phyloP scores from a whole-genome alignment of 1,284 basidiomycete genomes.

The Lentinus polychrous region DNA sequence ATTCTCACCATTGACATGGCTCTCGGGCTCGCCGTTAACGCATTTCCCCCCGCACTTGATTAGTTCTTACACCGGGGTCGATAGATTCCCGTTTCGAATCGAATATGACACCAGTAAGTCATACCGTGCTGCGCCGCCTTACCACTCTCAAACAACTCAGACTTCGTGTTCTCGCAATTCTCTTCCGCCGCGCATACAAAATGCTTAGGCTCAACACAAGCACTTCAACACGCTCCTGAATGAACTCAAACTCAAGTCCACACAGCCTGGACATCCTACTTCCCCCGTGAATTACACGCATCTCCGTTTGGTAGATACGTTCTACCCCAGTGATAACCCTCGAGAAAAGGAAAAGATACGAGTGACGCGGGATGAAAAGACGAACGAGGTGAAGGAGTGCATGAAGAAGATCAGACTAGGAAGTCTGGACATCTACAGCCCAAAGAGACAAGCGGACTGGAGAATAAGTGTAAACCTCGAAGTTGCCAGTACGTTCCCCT shows the following conservation, averaged over 20 bases:
- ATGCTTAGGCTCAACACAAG: conserved; percentile 57
- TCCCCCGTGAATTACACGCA: conserved; percentile 68
- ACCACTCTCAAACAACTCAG: conserved; percentile 12
- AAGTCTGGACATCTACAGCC: conserved; percentile 83
- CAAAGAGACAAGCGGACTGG: conserved; percentile 84
- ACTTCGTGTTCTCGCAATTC: conserved; percentile 2
- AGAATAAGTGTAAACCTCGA: conserved; percentile 88
- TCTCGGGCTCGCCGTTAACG: background rate
- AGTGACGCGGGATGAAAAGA: conserved; percentile 80
- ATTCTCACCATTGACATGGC: conserved; percentile 7
- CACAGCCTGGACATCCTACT: conserved; percentile 32
- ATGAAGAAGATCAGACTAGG: conserved; percentile 81
- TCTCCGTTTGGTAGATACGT: conserved; percentile 76
- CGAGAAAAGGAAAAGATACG: conserved; percentile 64
- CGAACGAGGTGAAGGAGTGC: conserved; percentile 55
- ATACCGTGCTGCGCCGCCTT: background rate
- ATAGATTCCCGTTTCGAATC: conserved; percentile 78
- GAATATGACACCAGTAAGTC: conserved; percentile 81
- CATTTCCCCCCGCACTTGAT: background rate
- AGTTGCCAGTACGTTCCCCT: conserved; percentile 50
- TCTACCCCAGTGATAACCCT: conserved; percentile 51
- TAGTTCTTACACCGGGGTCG: conserved; percentile 44
- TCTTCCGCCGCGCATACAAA: conserved; percentile 35
- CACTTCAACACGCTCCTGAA: conserved; percentile 86
- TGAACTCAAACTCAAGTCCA: conserved; percentile 51